A percentile compares a stretch with the other conserved stretches of the same genome.
Evolutionary conservation across 1,139 yeast species (phyloP).

Genomic region (Zhuliangozyma blackwelliae): DNA sequence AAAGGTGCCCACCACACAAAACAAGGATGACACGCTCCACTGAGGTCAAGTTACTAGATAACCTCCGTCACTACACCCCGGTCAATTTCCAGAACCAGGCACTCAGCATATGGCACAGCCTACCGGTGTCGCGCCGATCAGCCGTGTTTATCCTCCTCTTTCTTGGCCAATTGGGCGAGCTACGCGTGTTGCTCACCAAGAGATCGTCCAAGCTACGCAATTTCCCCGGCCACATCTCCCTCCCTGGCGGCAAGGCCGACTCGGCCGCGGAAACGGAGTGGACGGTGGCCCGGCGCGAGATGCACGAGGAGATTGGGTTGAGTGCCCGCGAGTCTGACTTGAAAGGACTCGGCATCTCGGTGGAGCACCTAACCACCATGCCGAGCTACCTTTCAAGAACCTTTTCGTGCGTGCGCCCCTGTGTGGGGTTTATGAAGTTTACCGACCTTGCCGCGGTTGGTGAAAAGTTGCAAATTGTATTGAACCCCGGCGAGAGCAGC

Average conservation of each 20-base stretch:
- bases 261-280: slow-evolving; percentile 59
- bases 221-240: slow-evolving; percentile 83
- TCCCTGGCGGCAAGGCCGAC: slow-evolving; percentile 90
- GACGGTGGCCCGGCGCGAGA: slow-evolving; percentile 74
- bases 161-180: slow-evolving; percentile 66
- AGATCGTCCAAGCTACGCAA: slow-evolving; percentile 63
- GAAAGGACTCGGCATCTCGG: slow-evolving; percentile 45
- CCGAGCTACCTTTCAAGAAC: slow-evolving; percentile 81
- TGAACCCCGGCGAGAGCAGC: slow-evolving; percentile 73
- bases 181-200: slow-evolving; percentile 72
- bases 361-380: slow-evolving; percentile 55
- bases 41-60: slow-evolving; percentile 18
- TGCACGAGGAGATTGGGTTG: slow-evolving; percentile 82
- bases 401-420: slow-evolving; percentile 76
- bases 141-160: slow-evolving; percentile 73
- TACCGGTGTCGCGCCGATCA: slow-evolving; percentile 64
- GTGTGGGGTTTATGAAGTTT: slow-evolving; percentile 59
- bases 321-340: slow-evolving; percentile 42
- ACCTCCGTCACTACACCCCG: slow-evolving; percentile 21
- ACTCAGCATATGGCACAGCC: slow-evolving; percentile 51
- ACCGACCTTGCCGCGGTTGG: slow-evolving; percentile 12
- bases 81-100: slow-evolving; percentile 23
- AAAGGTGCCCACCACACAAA: too few relatives aligned
- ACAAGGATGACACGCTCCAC: slow-evolving; percentile 11
- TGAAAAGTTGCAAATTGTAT: slow-evolving; percentile 28